Evolutionary conservation across 2,329 filamentous ascomycete genomes (phyloP).

Genomic region (Hansfordia pulvinata): DNA sequence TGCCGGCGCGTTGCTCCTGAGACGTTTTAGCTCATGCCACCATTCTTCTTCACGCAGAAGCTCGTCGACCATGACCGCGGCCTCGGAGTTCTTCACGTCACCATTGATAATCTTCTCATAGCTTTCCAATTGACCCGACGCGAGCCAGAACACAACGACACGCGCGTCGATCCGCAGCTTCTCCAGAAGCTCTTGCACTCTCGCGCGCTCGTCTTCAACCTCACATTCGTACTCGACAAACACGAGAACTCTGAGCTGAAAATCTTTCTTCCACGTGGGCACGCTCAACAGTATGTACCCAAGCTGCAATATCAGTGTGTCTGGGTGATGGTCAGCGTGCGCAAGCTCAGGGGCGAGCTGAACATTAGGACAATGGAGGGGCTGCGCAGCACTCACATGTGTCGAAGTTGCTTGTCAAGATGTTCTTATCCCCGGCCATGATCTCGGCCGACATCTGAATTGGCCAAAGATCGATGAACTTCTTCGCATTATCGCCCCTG

Average conservation of each 20-base stretch:
- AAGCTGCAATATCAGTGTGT: constrained; percentile 71
- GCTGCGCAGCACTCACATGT: constrained; percentile 45
- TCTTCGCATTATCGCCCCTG: constrained; percentile 47
- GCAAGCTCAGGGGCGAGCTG: too few species aligned
- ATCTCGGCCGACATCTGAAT: constrained; percentile 89
- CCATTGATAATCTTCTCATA: constrained; percentile 75
- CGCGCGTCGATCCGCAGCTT: constrained; percentile 73
- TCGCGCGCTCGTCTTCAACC: constrained; percentile 61
- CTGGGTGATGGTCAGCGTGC: too few species aligned
- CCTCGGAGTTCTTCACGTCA: constrained; percentile 32
- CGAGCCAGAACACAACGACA: constrained; percentile 70
- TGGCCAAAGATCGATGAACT: constrained; percentile 79
- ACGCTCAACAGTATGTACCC: constrained; percentile 77
- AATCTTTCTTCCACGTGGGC: constrained; percentile 63
- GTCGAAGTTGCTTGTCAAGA: constrained; percentile 81
- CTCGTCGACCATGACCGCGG: constrained; percentile 49
- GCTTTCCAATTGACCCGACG: constrained; percentile 55
- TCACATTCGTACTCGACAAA: constrained; percentile 85
- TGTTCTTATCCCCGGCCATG: constrained; percentile 47
- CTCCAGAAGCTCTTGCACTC: constrained; percentile 61
- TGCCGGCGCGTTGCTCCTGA: constrained; percentile 27
- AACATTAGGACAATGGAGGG: neutral
- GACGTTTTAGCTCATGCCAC: constrained; percentile 63
- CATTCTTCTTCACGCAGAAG: constrained; percentile 60
- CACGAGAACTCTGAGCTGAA: constrained; percentile 62